These are phyloP conservation scores for Pythium periplocum DNA, from an alignment of 352 stramenopile species.

Conservation along the genomic window DNA sequence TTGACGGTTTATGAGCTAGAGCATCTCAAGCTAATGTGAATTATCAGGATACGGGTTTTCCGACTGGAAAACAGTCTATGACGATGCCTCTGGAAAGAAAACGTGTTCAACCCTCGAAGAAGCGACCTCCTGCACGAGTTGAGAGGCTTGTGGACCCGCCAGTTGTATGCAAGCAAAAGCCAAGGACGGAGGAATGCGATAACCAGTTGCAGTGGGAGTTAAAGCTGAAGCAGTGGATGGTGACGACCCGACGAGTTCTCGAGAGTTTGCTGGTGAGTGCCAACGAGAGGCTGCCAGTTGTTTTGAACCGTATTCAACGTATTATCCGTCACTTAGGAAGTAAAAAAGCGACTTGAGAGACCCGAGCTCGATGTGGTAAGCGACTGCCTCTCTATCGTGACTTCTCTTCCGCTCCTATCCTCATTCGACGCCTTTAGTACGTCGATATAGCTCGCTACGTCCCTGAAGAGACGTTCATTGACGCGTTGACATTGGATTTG, in stretches of 20 bases:
- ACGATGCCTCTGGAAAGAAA: no score
- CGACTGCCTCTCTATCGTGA: not conserved
- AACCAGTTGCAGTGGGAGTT: no score
- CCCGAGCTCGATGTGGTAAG: constrained; percentile 7
- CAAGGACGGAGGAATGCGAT: no score
- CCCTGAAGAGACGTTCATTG: no score
- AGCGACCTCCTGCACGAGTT: not conserved
- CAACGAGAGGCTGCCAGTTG: not conserved
- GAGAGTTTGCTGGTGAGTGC: constrained; percentile 14
- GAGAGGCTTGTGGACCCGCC: not conserved
- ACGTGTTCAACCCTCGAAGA: not conserved
- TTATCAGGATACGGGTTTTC: not conserved
- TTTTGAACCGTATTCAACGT: not conserved
- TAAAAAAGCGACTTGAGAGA: constrained; percentile 12
- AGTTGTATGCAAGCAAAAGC: not conserved
- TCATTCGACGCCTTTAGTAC: no score
- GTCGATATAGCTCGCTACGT: no score
- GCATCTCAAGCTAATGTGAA: no score
- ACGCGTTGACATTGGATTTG: no score
- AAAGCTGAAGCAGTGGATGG: constrained; percentile 20
- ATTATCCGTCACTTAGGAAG: constrained; percentile 1
- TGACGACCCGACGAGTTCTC: constrained; percentile 13
- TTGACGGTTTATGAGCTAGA: no score
- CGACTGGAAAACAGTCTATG: not conserved
- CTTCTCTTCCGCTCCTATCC: no score